phyloP scores from a whole-genome alignment of 2,329 filamentous ascomycete species.

The Aspergillus fijiensis region DNA sequence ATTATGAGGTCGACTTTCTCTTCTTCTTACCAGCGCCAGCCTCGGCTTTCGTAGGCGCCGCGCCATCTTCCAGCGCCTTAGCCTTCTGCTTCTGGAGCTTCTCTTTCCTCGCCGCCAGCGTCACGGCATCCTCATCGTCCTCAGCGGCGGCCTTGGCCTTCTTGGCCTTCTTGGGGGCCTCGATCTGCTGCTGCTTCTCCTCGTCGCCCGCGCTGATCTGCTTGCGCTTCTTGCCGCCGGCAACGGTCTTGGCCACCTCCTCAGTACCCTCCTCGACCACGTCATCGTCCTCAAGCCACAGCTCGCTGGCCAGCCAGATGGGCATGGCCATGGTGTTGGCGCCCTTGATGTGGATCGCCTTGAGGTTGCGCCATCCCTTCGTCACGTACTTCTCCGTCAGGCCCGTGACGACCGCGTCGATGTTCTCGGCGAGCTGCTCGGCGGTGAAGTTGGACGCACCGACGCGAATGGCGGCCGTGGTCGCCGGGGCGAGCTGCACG shows the following conservation, averaged over 20 bases:
- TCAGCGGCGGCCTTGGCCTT: conserved; percentile 35
- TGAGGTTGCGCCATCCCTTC: conserved; percentile 83
- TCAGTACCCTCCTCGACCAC: conserved; percentile 57
- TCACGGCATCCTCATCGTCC: conserved; percentile 39
- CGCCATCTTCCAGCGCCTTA: conserved; percentile 46
- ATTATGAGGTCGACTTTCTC: conserved; percentile 41
- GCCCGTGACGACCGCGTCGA: conserved; percentile 66
- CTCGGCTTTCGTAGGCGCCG: conserved; percentile 28
- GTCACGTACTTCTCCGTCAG: conserved; percentile 78
- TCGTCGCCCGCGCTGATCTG: conserved; percentile 31
- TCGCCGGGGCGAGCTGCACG: conserved; percentile 74
- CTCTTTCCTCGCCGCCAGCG: conserved; percentile 44
- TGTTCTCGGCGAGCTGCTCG: conserved; percentile 76
- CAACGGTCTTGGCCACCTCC: conserved; percentile 32
- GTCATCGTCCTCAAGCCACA: conserved; percentile 79
- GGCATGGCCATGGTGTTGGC: conserved; percentile 83
- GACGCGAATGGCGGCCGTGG: conserved; percentile 77
- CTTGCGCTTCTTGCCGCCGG: conserved; percentile 56
- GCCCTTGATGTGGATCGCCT: conserved; percentile 85
- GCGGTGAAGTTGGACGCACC: conserved; percentile 72
- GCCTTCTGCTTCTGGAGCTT: conserved; percentile 53
- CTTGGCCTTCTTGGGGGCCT: conserved; percentile 42
- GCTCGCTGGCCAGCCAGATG: conserved; percentile 89
- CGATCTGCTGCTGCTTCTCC: conserved; percentile 35
- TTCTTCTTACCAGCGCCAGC: conserved; percentile 34